A percentile compares a stretch with the other conserved stretches of the same genome.
phyloP scores from a whole-genome alignment of 2,329 filamentous ascomycete genomes.

The Paramyrothecium roridum region DNA sequence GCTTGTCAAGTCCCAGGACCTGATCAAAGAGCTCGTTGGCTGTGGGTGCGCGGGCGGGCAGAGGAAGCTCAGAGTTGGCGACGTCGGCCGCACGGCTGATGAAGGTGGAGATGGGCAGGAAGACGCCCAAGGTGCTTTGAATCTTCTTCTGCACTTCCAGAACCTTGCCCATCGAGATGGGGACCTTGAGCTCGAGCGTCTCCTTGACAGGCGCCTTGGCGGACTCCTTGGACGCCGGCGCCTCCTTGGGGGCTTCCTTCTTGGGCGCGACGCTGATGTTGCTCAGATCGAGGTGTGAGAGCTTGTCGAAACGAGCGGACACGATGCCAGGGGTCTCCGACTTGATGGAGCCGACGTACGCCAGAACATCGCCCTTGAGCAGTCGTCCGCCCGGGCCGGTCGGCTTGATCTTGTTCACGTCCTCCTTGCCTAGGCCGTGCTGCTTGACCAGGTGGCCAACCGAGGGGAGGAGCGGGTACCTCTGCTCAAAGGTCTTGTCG shows the following conservation, averaged over 20 bases:
- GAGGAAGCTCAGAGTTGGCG: constrained; percentile 83
- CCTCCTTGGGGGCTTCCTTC: constrained; percentile 36
- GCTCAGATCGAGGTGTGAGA: constrained; percentile 84
- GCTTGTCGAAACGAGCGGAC: constrained; percentile 68
- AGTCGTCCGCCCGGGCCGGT: constrained; percentile 85
- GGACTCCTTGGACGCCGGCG: constrained; percentile 33
- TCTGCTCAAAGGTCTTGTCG: constrained; percentile 58
- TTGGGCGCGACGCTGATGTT: constrained; percentile 80
- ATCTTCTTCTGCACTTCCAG: constrained; percentile 79
- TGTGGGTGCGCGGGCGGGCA: constrained; percentile 58
- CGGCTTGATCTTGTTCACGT: constrained; percentile 77
- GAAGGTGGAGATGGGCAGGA: constrained; percentile 81
- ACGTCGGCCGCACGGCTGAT: constrained; percentile 79
- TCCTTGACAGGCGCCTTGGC: constrained; percentile 40
- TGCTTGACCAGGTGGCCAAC: constrained; percentile 78
- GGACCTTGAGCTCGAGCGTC: constrained; percentile 62
- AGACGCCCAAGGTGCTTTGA: constrained; percentile 72
- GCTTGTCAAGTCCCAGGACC: constrained; percentile 66
- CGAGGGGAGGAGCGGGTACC: constrained; percentile 75
- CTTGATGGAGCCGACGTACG: constrained; percentile 77
- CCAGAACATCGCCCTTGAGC: constrained; percentile 92
- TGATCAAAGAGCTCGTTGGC: constrained; percentile 86
- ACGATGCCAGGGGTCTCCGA: constrained; percentile 68
- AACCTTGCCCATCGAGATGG: constrained; percentile 76
- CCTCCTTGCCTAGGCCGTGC: constrained; percentile 72